These are phyloP conservation scores for Penicillium robsamsonii DNA, from an alignment of 495 filamentous ascomycete species.

Conservation along the genomic window DNA sequence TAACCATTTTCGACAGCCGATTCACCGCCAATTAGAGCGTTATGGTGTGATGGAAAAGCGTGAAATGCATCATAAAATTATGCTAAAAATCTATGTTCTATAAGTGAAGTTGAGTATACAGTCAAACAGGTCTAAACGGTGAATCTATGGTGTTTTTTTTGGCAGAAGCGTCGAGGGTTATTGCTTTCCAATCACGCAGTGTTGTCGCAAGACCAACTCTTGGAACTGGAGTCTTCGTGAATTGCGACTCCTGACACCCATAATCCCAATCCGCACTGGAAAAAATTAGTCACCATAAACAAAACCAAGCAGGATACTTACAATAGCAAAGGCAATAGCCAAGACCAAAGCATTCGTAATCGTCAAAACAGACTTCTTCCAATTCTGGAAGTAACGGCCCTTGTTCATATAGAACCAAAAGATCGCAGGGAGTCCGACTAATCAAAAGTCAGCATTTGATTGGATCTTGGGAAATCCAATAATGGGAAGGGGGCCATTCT, in stretches of 20 bases:
- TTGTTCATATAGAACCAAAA: constrained; percentile 45
- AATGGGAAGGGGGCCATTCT: constrained; percentile 3
- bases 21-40: no score
- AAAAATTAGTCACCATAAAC: constrained; percentile 4
- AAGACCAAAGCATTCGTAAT: constrained; percentile 35
- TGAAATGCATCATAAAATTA: background rate
- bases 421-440: constrained; percentile 39
- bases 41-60: background rate
- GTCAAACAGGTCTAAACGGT: background rate
- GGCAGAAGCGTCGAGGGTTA: background rate
- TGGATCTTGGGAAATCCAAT: background rate
- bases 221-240: constrained; percentile 26
- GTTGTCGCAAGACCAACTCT: constrained; percentile 41
- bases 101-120: background rate
- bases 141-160: background rate
- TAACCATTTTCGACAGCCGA: no score
- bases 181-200: constrained; percentile 19
- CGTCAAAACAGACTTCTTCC: constrained; percentile 33
- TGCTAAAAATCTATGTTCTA: background rate
- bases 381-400: constrained; percentile 30
- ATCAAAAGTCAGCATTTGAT: constrained; percentile 4
- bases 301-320: constrained; percentile 17
- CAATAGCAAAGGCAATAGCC: constrained; percentile 35
- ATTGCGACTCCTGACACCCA: constrained; percentile 41
- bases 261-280: constrained; percentile 41